These are phyloP conservation scores for Takakia lepidozioides DNA, from an alignment of 225 moss, liverwort and hornwort genomes.

Conservation along the genomic window DNA sequence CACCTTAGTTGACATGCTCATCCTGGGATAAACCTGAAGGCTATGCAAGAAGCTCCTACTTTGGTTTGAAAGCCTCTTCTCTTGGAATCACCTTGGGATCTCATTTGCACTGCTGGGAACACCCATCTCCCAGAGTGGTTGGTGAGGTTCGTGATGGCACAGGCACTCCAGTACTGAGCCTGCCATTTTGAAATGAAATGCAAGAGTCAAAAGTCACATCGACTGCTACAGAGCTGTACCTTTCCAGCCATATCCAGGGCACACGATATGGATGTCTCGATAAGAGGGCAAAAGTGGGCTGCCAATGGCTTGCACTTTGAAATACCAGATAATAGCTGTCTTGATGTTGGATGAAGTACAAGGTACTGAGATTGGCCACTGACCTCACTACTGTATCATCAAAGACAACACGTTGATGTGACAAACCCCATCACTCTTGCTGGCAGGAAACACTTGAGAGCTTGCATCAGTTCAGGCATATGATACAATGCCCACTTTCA, in stretches of 20 bases:
- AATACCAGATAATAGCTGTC: constrained; percentile 66
- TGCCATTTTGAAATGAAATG: constrained; percentile 33
- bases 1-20: no score
- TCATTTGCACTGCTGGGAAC: constrained; percentile 73
- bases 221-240: constrained; percentile 21
- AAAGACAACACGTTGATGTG: constrained; percentile 76
- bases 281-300: constrained; percentile 43
- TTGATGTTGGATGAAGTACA: constrained; percentile 64
- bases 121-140: constrained; percentile 20
- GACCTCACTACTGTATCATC: constrained; percentile 67
- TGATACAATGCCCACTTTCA: constrained; percentile 55
- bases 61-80: no score
- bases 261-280: constrained; percentile 55
- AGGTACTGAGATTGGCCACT: constrained; percentile 70
- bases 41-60: no score
- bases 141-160: constrained; percentile 3
- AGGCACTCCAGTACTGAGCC: constrained; percentile 36
- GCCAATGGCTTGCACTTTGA: constrained; percentile 46
- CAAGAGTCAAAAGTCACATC: constrained; percentile 16
- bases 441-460: constrained; percentile 43
- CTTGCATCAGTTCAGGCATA: constrained; percentile 44
- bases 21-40: no score
- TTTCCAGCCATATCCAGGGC: constrained; percentile 26
- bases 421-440: constrained; percentile 60
- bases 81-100: no score